Evolutionary conservation across 2,329 filamentous ascomycete genomes (phyloP).

Genomic region (Hypoxylon sp.): DNA sequence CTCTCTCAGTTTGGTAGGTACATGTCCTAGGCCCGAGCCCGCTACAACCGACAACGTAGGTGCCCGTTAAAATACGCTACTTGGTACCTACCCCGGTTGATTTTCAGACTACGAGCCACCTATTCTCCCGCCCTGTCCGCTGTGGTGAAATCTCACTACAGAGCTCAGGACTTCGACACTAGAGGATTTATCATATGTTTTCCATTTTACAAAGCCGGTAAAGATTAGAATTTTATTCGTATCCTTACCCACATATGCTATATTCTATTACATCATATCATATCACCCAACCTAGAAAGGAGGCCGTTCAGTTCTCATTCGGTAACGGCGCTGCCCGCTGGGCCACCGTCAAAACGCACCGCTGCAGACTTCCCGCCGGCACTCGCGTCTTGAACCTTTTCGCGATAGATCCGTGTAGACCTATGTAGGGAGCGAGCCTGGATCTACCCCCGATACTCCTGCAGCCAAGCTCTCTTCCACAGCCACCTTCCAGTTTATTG

Average conservation of each 20-base stretch:
- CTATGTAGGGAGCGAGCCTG: not conserved
- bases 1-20: not conserved
- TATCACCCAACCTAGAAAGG: constrained; percentile 1
- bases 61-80: not conserved
- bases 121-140: not conserved
- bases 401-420: not conserved
- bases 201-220: too few species aligned
- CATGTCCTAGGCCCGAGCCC: not conserved
- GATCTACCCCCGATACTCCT: not conserved
- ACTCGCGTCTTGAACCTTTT: constrained; percentile 2
- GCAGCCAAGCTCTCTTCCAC: not conserved
- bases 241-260: too few species aligned
- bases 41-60: not conserved
- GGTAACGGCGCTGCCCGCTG: not conserved
- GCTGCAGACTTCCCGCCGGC: not conserved
- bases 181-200: not conserved
- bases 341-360: not conserved
- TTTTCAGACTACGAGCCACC: not conserved
- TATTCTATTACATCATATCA: not conserved
- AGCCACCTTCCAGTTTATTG: not conserved
- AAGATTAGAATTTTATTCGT: too few species aligned
- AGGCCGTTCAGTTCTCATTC: constrained; percentile 1
- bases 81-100: too few species aligned
- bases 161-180: not conserved
- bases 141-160: not conserved